phyloP scores from a whole-genome alignment of 2,329 filamentous ascomycete species.

The Fusarium tupiense region DNA sequence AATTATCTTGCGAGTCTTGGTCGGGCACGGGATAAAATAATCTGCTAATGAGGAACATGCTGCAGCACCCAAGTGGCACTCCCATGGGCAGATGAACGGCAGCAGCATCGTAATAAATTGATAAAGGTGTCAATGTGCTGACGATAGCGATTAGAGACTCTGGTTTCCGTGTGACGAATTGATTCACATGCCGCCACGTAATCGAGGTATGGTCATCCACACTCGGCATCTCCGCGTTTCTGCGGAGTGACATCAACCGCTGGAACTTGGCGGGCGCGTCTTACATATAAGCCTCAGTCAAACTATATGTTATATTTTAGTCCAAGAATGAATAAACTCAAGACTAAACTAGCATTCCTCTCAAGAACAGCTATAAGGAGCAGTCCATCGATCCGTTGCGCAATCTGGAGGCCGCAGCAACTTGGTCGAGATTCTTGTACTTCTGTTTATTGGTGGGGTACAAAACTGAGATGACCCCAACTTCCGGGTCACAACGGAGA shows the following conservation, averaged over 20 bases:
- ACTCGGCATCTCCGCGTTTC: not conserved
- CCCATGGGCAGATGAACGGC: not conserved
- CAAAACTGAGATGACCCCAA: accelerated
- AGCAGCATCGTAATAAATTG: accelerated
- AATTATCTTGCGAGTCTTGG: too few species aligned
- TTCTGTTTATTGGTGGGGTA: too few species aligned
- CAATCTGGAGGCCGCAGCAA: not conserved
- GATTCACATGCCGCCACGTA: not conserved
- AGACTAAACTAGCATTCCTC: accelerated
- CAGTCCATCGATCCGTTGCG: not conserved
- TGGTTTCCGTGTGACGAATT: not conserved
- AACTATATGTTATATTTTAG: accelerated
- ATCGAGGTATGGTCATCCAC: not conserved
- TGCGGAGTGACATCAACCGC: not conserved
- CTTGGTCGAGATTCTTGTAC: too few species aligned
- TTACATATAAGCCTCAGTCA: not conserved
- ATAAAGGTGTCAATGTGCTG: accelerated
- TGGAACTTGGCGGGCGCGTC: accelerated
- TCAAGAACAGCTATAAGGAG: accelerated
- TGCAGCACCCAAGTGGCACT: not conserved
- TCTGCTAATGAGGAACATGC: too few species aligned
- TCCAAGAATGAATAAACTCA: not conserved
- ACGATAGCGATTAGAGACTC: accelerated
- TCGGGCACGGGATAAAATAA: too few species aligned
- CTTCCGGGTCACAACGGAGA: not conserved